Evolutionary conservation across 2,329 filamentous ascomycete genomes (phyloP).

Genomic region (Penicillium concentricum): DNA sequence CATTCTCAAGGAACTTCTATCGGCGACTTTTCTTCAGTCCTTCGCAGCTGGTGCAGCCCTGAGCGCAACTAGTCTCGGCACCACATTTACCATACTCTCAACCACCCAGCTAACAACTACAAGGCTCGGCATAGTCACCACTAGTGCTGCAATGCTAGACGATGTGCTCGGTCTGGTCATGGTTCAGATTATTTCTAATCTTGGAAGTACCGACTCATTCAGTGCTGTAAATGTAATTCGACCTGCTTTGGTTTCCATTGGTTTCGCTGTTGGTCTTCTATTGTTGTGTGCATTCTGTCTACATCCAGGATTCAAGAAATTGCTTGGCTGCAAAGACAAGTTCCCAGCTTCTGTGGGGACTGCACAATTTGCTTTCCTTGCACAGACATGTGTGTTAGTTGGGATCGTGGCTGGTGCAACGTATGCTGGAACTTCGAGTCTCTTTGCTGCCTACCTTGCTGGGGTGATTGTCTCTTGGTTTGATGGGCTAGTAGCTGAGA

Average conservation of each 20-base stretch:
- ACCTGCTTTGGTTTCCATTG: constrained; percentile 52
- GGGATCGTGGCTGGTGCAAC: constrained; percentile 50
- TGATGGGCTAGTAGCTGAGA: constrained; percentile 33
- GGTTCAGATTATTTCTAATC: constrained; percentile 70
- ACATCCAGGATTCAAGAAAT: constrained; percentile 7
- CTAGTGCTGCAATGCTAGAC: constrained; percentile 30
- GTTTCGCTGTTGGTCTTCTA: constrained; percentile 29
- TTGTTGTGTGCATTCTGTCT: constrained; percentile 28
- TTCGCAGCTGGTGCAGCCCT: constrained; percentile 73
- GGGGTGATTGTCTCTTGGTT: constrained; percentile 54
- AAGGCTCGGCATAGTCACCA: constrained; percentile 61
- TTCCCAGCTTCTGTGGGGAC: constrained; percentile 12
- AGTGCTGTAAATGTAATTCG: constrained; percentile 47
- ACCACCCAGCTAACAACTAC: constrained; percentile 59
- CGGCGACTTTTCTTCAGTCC: constrained; percentile 57
- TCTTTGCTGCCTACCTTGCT: constrained; percentile 60
- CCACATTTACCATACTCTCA: constrained; percentile 63
- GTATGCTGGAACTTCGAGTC: constrained; percentile 56
- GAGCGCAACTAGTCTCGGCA: constrained; percentile 72
- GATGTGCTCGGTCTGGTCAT: constrained; percentile 62
- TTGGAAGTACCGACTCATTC: constrained; percentile 44
- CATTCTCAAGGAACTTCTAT: constrained; percentile 50
- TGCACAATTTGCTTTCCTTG: constrained; percentile 35
- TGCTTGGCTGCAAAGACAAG: constrained; percentile 1
- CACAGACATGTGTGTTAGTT: constrained; percentile 48